Conservation (phyloP, 768 basidiomycete genomes). For the Mycena vulgaris region DNA sequence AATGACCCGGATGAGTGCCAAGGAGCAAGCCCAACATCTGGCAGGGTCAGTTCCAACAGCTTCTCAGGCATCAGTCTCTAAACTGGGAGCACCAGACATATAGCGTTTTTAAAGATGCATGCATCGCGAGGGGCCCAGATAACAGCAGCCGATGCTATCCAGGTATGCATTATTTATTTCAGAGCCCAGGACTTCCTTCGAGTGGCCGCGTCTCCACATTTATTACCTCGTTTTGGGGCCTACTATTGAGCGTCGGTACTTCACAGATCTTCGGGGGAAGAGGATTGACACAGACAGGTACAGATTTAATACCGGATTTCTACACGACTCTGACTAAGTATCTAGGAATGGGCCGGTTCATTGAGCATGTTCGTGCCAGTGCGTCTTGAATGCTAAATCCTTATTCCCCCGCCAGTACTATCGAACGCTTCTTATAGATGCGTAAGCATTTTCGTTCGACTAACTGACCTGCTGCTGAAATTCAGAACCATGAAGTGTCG, state of each 20-base stretch:
- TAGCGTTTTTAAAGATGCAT: constrained; percentile 81
- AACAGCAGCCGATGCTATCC: constrained; percentile 81
- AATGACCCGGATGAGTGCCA: constrained; percentile 90
- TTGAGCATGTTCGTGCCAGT: constrained; percentile 67
- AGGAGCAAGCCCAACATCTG: constrained; percentile 81
- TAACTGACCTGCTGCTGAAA: background rate
- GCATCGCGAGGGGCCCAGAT: constrained; percentile 73
- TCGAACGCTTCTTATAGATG: constrained; percentile 76
- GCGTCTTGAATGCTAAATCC: constrained; percentile 35
- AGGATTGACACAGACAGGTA: constrained; percentile 86
- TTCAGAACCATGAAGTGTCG: constrained; percentile 55
- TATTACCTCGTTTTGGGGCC: constrained; percentile 1
- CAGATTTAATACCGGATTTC: constrained; percentile 41
- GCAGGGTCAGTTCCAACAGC: constrained; percentile 68
- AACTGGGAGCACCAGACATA: constrained; percentile 70
- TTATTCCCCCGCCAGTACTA: constrained; percentile 61
- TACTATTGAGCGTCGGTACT: constrained; percentile 16
- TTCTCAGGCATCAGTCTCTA: no score
- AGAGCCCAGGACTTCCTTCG: no score
- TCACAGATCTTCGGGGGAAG: constrained; percentile 85
- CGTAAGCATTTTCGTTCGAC: constrained; percentile 51
- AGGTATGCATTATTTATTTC: constrained; percentile 56
- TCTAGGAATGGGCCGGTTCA: constrained; percentile 70
- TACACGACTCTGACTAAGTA: constrained; percentile 25
- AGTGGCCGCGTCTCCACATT: no score